These are phyloP conservation scores for Cystoderma amianthinum DNA, from an alignment of 768 basidiomycete genomes.

Conservation along the genomic window DNA sequence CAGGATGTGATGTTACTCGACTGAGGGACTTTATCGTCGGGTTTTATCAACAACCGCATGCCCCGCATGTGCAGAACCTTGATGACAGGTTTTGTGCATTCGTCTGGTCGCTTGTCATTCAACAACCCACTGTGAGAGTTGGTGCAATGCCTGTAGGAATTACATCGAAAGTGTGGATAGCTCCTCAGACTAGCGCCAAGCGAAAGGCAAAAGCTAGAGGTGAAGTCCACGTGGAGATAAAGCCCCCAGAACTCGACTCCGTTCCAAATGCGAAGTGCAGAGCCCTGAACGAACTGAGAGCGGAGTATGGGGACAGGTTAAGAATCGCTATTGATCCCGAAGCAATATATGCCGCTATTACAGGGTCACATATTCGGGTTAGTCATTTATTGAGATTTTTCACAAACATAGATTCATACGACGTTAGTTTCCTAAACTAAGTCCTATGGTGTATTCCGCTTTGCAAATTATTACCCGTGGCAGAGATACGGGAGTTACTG, in stretches of 20 bases:
- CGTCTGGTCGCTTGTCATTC: conserved; percentile 75
- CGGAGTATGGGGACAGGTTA: conserved; percentile 53
- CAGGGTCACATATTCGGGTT: conserved; percentile 81
- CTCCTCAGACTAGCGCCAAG: conserved; percentile 65
- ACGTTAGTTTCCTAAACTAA: conserved; percentile 67
- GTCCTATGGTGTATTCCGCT: conserved; percentile 78
- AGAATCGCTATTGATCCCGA: conserved; percentile 73
- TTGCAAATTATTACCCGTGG: conserved; percentile 83
- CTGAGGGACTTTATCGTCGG: conserved; percentile 61
- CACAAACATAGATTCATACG: conserved; percentile 4
- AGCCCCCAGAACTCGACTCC: conserved; percentile 39
- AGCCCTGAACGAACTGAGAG: conserved; percentile 48
- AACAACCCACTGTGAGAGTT: conserved; percentile 70
- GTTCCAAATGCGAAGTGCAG: conserved; percentile 49
- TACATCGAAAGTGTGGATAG: conserved; percentile 67
- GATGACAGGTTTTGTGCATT: conserved; percentile 77
- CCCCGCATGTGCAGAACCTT: conserved; percentile 41
- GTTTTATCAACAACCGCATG: conserved; percentile 47
- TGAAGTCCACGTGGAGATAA: conserved; percentile 34
- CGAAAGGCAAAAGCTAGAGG: conserved; percentile 57
- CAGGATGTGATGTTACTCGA: conserved; percentile 73
- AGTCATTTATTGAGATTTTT: too few species aligned
- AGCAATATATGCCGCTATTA: conserved; percentile 71
- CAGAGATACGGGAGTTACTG: conserved; percentile 69
- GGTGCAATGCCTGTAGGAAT: conserved; percentile 57